A percentile compares a stretch with the other conserved stretches of the same genome.
Conservation (phyloP, 176 grass and related monocot species). For the Carex littledalei region DNA sequence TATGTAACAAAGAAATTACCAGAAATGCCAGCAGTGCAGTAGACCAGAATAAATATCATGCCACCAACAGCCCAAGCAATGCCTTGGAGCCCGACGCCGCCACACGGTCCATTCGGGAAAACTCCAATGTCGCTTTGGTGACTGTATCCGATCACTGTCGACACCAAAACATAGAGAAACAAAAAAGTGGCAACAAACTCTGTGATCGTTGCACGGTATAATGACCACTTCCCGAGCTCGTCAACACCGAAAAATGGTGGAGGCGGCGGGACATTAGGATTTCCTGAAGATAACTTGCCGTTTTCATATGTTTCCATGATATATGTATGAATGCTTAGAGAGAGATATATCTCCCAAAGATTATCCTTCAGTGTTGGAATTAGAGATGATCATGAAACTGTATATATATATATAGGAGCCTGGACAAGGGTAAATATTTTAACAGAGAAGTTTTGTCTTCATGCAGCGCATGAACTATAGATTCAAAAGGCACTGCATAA, state of each 20-base stretch:
- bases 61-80: constrained; percentile 41
- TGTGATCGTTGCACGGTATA: constrained; percentile 40
- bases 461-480: too few relatives aligned
- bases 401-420: not conserved
- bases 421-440: not conserved
- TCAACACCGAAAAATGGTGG: constrained; percentile 17
- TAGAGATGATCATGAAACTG: not conserved
- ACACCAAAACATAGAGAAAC: constrained; percentile 45
- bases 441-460: too few relatives aligned
- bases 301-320: not conserved
- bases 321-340: not conserved
- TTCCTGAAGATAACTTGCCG: not conserved
- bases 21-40: constrained; percentile 42
- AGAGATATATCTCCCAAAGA: not conserved
- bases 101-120: not conserved
- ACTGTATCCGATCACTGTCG: constrained; percentile 41
- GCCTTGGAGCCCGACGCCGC: constrained; percentile 34
- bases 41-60: constrained; percentile 36
- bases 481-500: too few relatives aligned
- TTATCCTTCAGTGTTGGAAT: constrained; percentile 1
- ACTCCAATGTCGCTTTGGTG: constrained; percentile 2
- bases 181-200: constrained; percentile 44
- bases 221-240: constrained; percentile 34
- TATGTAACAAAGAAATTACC: constrained; percentile 8
- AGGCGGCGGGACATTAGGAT: not conserved